Evolutionary conservation across 495 filamentous ascomycete species (phyloP).

Genomic region (Aspergillus avenaceus): DNA sequence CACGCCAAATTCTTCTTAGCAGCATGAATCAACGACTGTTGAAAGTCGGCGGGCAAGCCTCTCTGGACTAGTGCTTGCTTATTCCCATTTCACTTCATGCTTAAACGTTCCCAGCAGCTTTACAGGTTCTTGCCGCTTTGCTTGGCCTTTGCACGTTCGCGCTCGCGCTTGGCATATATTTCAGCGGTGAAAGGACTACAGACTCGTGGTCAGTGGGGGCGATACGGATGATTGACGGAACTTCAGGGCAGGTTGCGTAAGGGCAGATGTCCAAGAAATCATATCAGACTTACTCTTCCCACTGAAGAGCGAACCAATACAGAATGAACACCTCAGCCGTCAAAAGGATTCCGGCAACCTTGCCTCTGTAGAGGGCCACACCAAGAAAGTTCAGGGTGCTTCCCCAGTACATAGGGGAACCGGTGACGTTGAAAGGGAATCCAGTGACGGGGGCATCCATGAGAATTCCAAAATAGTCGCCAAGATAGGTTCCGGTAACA

Average conservation of each 20-base stretch:
- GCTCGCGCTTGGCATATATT: slow-evolving; percentile 85
- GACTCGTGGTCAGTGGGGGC: slow-evolving; percentile 15
- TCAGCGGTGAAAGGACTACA: slow-evolving; percentile 83
- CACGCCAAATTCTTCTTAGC: too few relatives aligned
- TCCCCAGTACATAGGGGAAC: slow-evolving; percentile 95
- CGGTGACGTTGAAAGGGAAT: slow-evolving; percentile 92
- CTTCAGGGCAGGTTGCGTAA: background rate
- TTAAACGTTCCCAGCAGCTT: slow-evolving; percentile 1
- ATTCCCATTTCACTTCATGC: background rate
- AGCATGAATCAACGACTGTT: slow-evolving; percentile 30
- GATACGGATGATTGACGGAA: slow-evolving; percentile 1
- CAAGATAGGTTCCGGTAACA: slow-evolving; percentile 92
- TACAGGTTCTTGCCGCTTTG: slow-evolving; percentile 39
- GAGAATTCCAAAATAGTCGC: slow-evolving; percentile 97
- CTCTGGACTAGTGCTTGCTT: background rate
- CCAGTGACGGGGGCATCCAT: slow-evolving; percentile 91
- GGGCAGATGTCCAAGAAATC: slow-evolving; percentile 1
- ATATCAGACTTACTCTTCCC: slow-evolving; percentile 68
- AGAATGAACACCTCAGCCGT: slow-evolving; percentile 69
- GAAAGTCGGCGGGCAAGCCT: slow-evolving; percentile 28
- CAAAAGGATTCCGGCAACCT: slow-evolving; percentile 80
- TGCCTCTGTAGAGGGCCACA: slow-evolving; percentile 81
- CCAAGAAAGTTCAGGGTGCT: slow-evolving; percentile 89
- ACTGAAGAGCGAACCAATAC: slow-evolving; percentile 80
- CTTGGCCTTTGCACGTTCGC: slow-evolving; percentile 39